Percentiles rank a stretch among this genome's conserved stretches.
Conservation (phyloP, 306 rosid genomes). For the Comarum palustre region DNA sequence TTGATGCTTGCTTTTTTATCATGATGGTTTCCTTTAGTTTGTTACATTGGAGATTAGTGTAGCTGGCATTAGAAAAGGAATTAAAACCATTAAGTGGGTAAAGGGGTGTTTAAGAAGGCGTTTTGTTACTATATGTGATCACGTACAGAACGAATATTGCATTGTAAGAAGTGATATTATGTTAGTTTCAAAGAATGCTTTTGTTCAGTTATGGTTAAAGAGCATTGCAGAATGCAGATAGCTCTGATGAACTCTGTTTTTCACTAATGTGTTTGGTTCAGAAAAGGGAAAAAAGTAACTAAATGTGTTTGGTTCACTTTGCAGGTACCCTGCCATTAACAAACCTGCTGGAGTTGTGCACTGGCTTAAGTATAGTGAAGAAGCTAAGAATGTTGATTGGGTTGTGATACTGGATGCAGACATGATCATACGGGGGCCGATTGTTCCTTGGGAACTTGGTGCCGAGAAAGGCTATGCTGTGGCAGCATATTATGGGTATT, state of each 20-base stretch:
- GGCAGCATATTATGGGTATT: constrained; percentile 91
- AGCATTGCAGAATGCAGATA: not conserved
- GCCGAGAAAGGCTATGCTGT: constrained; percentile 96
- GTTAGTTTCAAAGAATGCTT: constrained; percentile 1
- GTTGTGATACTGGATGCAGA: constrained; percentile 96
- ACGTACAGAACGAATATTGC: not conserved
- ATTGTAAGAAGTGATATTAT: not conserved
- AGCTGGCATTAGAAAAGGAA: not conserved
- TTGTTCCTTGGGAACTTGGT: constrained; percentile 96
- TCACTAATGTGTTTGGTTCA: not conserved
- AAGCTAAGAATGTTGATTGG: constrained; percentile 95
- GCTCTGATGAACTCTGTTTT: not conserved
- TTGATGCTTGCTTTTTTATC: not conserved
- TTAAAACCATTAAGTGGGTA: no score
- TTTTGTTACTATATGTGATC: not conserved
- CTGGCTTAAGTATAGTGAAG: constrained; percentile 89
- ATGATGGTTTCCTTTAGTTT: not conserved
- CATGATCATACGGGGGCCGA: constrained; percentile 92
- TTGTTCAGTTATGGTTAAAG: not conserved
- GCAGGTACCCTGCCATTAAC: constrained; percentile 99
- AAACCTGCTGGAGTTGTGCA: constrained; percentile 96
- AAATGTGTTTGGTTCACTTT: constrained; percentile 23
- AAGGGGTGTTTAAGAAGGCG: not conserved
- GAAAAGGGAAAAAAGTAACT: not conserved
- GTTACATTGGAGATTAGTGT: not conserved